Evolutionary conservation across 345 rosid genomes (phyloP).

Genomic region (Luvunga scandens): DNA sequence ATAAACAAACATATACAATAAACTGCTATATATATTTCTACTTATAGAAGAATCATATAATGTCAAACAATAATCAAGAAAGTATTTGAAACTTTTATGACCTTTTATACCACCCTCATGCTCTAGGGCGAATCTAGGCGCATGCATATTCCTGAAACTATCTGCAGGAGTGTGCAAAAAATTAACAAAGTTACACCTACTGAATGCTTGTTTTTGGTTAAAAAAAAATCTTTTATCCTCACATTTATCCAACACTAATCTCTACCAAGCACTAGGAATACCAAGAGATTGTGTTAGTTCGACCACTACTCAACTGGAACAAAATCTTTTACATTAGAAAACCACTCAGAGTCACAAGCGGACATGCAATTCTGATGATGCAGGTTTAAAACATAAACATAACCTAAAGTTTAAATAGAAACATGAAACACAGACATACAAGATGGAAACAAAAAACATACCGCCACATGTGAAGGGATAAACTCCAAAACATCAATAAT

Average conservation of each 20-base stretch:
- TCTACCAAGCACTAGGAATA: too few relatives aligned
- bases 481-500: slow-evolving; percentile 85
- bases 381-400: background rate
- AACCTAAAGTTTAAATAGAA: slow-evolving; percentile 1
- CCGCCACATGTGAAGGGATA: slow-evolving; percentile 88
- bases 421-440: slow-evolving; percentile 1
- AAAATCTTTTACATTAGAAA: background rate
- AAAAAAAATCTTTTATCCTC: background rate
- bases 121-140: background rate
- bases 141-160: background rate
- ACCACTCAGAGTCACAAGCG: too few relatives aligned
- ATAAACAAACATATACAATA: background rate
- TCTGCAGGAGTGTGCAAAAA: background rate
- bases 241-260: background rate
- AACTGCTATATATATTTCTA: background rate
- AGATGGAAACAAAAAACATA: slow-evolving; percentile 29
- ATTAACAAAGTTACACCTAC: background rate
- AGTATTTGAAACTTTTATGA: background rate
- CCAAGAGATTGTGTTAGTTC: background rate
- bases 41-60: background rate
- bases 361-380: background rate
- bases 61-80: background rate
- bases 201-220: too few relatives aligned
- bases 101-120: background rate
- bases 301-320: background rate